Conservation (phyloP, 1,284 basidiomycete genomes). For the Anthracocystis walkeri region DNA sequence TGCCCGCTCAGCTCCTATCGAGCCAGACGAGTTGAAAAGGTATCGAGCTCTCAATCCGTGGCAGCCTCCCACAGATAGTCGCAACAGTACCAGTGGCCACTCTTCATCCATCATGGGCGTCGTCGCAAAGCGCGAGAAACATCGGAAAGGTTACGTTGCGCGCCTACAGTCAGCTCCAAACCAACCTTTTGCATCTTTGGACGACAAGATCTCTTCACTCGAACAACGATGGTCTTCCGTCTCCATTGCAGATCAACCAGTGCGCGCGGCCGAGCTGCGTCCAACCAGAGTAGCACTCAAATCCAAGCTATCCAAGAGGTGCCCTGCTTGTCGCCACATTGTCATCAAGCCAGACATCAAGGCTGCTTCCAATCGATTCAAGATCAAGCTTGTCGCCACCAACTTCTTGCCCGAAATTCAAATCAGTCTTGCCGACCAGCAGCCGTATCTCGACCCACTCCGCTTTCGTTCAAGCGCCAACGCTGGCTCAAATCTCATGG, state of each 20-base stretch:
- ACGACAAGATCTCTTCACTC: slow-evolving; percentile 75
- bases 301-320: slow-evolving; percentile 93
- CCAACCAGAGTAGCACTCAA: slow-evolving; percentile 89
- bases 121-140: slow-evolving; percentile 74
- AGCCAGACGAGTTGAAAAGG: slow-evolving; percentile 47
- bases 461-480: slow-evolving; percentile 10
- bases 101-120: slow-evolving; percentile 19
- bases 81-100: slow-evolving; percentile 13
- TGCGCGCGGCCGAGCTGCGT: slow-evolving; percentile 76
- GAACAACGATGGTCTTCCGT: slow-evolving; percentile 83
- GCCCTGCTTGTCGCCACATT: slow-evolving; percentile 91
- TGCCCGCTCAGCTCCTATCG: slow-evolving; percentile 23
- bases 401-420: slow-evolving; percentile 91
- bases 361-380: slow-evolving; percentile 89
- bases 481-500: not conserved
- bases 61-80: slow-evolving; percentile 17
- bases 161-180: slow-evolving; percentile 13
- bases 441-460: slow-evolving; percentile 32
- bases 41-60: slow-evolving; percentile 53
- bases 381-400: slow-evolving; percentile 94
- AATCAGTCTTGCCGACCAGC: slow-evolving; percentile 39
- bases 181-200: slow-evolving; percentile 32
- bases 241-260: slow-evolving; percentile 70
- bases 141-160: slow-evolving; percentile 75
- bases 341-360: slow-evolving; percentile 98